Evolutionary conservation across 2,329 filamentous ascomycete species (phyloP).

Genomic region (Pezicula carpinea): DNA sequence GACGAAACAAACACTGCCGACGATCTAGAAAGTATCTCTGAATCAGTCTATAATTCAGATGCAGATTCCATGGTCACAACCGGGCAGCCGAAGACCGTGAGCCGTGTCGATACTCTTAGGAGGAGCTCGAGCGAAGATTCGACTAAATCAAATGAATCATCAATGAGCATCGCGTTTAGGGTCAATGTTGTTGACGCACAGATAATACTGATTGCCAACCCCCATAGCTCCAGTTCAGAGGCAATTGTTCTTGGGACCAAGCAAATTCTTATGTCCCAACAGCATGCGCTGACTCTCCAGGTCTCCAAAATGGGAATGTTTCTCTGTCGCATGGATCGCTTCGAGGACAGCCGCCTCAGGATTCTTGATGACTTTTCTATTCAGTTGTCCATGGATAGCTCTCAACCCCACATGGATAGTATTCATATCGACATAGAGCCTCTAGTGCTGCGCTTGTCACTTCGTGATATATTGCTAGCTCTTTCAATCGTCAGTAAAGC

Average conservation of each 20-base stretch:
- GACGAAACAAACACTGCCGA: conserved; percentile 53
- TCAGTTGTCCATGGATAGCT: conserved; percentile 78
- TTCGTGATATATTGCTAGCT: conserved; percentile 90
- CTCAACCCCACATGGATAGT: conserved; percentile 59
- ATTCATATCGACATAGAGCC: conserved; percentile 89
- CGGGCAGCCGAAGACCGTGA: conserved; percentile 2
- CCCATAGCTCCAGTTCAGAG: conserved; percentile 82
- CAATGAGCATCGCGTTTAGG: conserved; percentile 78
- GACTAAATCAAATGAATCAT: conserved; percentile 30
- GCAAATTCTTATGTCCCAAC: conserved; percentile 86
- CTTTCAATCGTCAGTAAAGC: conserved; percentile 90
- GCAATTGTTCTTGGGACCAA: conserved; percentile 94
- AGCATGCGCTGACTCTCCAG: conserved; percentile 90
- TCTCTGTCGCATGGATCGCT: conserved; percentile 95
- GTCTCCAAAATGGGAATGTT: conserved; percentile 97
- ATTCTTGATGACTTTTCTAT: conserved; percentile 97
- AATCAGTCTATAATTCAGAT: conserved; percentile 56
- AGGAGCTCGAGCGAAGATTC: conserved; percentile 19
- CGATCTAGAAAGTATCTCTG: conserved; percentile 46
- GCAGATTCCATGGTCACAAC: conserved; percentile 43
- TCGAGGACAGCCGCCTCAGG: conserved; percentile 82
- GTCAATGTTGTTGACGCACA: conserved; percentile 95
- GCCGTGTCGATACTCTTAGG: conserved; percentile 15
- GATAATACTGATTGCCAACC: conserved; percentile 93
- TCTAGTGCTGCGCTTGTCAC: conserved; percentile 80